Evolutionary conservation across 805 yeast genomes (phyloP), one percentile per base, ranked within the genome.

Genomic region (Yarrowia phangngaensis): DNA sequence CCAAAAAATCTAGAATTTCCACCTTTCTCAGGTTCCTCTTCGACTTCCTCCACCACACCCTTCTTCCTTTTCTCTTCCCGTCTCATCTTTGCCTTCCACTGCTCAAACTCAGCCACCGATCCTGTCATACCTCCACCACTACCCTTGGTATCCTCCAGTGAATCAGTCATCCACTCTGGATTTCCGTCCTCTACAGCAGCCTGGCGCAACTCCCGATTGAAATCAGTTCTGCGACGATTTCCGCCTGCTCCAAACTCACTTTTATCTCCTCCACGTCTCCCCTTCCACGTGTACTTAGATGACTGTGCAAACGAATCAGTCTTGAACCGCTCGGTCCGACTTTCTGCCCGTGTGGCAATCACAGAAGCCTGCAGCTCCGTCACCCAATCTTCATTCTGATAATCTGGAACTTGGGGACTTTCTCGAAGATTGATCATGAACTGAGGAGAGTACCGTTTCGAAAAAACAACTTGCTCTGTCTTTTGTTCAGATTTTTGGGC

Each of bases 61-160:
- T 41, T 29, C 35, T 41, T 41, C 8, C 48, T 27, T 27, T 30
- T 30, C 12, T 41, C 48, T 9, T 30, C 35, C n/a, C 29, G 35
- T 29, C 48, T 26, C 48, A 41, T 41, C 15, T 30, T 20, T 12
- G 48, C 48, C 51, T 58, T 58, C 62, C 62, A 58, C 35, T 46
- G 35, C 55, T 58, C 62, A 45, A 58, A 58, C 47, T 57, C 60
- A 16, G 53, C 57, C 7, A 56, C 56, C n/a, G 45, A 38, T 23
- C 45, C 45, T 4, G 45, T 31, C 45, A 38, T 38, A 14, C 45
- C 27, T 32, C 26, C 27, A 2, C 45, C 45, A 19, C 45, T 27
- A n/a, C n/a, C n/a, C 45, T 38, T 26, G 24, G 13, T 15, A 24
- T 38, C 45, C 45, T 38, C 45, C 45, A 38, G 19, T 5, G 45